These are phyloP conservation scores for Fusarium euwallaceae DNA, from an alignment of 2,329 filamentous ascomycete genomes.

Conservation along the genomic window DNA sequence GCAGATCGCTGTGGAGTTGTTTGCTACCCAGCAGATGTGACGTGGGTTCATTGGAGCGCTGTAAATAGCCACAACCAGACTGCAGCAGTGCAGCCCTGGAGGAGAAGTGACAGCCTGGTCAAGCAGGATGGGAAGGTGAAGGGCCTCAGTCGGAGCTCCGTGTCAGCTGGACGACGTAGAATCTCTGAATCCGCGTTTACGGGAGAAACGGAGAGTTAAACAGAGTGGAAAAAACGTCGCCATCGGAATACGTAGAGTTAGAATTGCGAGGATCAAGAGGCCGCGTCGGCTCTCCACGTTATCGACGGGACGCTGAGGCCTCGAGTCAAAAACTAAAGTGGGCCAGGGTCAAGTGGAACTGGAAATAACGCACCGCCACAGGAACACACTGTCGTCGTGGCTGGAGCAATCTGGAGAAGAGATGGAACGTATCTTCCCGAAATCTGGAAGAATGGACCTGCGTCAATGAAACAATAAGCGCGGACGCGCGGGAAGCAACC, in stretches of 20 bases:
- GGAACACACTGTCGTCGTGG: conserved; percentile 16
- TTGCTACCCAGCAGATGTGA: conserved; percentile 3
- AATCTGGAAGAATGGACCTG: conserved; percentile 7
- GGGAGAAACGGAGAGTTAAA: conserved; percentile 29
- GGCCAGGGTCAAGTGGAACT: conserved; percentile 30
- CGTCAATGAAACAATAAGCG: conserved; percentile 27
- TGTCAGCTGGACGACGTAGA: neutral
- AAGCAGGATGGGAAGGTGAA: neutral
- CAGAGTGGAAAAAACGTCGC: conserved; percentile 22
- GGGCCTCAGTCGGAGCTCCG: neutral
- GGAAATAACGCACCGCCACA: conserved; percentile 36
- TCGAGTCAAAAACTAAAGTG: conserved; percentile 15
- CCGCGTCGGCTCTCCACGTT: conserved; percentile 36
- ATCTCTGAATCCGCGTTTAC: neutral
- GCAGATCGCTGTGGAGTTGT: conserved; percentile 32
- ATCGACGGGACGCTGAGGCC: conserved; percentile 21
- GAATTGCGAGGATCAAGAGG: conserved; percentile 41
- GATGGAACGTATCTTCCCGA: neutral
- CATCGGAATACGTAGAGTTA: conserved; percentile 33
- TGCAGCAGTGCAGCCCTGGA: neutral
- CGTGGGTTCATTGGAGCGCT: conserved; percentile 1
- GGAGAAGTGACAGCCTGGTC: conserved; percentile 1
- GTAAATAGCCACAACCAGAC: neutral
- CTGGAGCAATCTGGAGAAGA: conserved; percentile 21
- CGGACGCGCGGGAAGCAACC: conserved; percentile 1